Percentiles rank a stretch among this genome's conserved stretches.
These are phyloP conservation scores for Penicillium capsulatum DNA, from an alignment of 2,329 filamentous ascomycete species.

Conservation along the genomic window DNA sequence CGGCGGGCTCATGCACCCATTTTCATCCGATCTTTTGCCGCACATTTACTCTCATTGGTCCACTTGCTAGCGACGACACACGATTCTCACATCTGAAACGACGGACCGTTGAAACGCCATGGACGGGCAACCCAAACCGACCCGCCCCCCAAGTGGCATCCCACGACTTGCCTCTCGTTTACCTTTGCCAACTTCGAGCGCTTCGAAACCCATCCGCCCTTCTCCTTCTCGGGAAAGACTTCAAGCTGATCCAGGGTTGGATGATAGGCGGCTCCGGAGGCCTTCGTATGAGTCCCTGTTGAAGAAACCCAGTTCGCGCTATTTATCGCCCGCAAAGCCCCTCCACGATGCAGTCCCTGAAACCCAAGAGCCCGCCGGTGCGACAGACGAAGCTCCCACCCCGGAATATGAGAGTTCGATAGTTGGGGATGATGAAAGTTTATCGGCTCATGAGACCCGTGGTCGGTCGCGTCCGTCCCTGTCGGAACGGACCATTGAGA, in stretches of 20 bases:
- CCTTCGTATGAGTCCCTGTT: slow-evolving; percentile 39
- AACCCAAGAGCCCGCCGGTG: slow-evolving; percentile 20
- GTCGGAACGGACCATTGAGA: slow-evolving; percentile 81
- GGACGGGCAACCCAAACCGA: slow-evolving; percentile 32
- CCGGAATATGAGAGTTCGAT: slow-evolving; percentile 11
- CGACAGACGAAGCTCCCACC: slow-evolving; percentile 18
- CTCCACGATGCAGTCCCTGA: slow-evolving; percentile 15
- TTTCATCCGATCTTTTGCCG: too few species aligned
- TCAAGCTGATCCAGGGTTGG: slow-evolving; percentile 38
- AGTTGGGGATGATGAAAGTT: slow-evolving; percentile 11
- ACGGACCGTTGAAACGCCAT: slow-evolving; percentile 19
- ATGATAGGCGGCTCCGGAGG: slow-evolving; percentile 35
- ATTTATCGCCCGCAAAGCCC: slow-evolving; percentile 24
- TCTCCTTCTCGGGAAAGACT: slow-evolving; percentile 48
- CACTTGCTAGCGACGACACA: slow-evolving; percentile 3
- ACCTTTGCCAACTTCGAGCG: slow-evolving; percentile 46
- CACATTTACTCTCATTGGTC: too few species aligned
- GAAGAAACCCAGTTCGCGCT: slow-evolving; percentile 31
- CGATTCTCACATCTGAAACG: not conserved
- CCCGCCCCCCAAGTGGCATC: slow-evolving; percentile 37
- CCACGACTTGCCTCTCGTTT: slow-evolving; percentile 52
- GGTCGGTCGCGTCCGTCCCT: slow-evolving; percentile 43
- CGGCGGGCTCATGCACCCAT: too few species aligned
- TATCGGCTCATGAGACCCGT: slow-evolving; percentile 14
- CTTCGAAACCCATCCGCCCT: slow-evolving; percentile 42